Evolutionary conservation across 345 rosid species (phyloP), one percentile per base, ranked within the genome.

Genomic region (Pelargonium nanum): DNA sequence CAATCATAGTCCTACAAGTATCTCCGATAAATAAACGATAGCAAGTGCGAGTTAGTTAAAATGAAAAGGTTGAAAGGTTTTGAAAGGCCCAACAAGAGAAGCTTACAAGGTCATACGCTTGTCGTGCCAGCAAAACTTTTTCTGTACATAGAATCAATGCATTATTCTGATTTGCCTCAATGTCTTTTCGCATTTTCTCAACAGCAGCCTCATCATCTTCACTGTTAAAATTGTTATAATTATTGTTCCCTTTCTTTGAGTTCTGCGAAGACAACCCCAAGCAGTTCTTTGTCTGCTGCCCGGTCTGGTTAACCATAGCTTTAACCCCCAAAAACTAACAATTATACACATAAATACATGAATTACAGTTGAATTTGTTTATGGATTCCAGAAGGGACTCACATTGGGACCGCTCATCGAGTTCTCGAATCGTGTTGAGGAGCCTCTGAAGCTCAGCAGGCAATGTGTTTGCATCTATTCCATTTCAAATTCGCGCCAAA

Each of bases 381-480:
- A 9, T 9, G 12, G 45, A 34, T 34, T 34, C 7, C 13, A 5
- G 15, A 40, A 3, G 15, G 17, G 15, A 40, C 60, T 72, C 78
- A 93, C 99, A 81, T 55, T 87, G 99, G 65, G 97, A 89, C 45
- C 99, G 81, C 23, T 84, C 90, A 61, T 87, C 97, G 50, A 93
- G 86, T 57, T 93, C 99, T 60, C 92, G 79, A 73, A 93, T 78
- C 44, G 99, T 93, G 56, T 93, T 89, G n/a, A 89, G 85, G 58
- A 93, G 78, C 62, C 99, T 76, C 70, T 89, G 97, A 48, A 93
- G 91, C 80, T 93, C 99, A n/a, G 96, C 90, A 2, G 99, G 99
- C 55, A 93, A 80, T 66, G 99, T 93, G 61, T 82, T 87, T 17
- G 99, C 83, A 75, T 93, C 97, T 92, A 65, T 57, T 53, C 54